Evolutionary conservation across 768 basidiomycete genomes (phyloP), one percentile per base, ranked within the genome.

Genomic region (Auriscalpium vulgare): DNA sequence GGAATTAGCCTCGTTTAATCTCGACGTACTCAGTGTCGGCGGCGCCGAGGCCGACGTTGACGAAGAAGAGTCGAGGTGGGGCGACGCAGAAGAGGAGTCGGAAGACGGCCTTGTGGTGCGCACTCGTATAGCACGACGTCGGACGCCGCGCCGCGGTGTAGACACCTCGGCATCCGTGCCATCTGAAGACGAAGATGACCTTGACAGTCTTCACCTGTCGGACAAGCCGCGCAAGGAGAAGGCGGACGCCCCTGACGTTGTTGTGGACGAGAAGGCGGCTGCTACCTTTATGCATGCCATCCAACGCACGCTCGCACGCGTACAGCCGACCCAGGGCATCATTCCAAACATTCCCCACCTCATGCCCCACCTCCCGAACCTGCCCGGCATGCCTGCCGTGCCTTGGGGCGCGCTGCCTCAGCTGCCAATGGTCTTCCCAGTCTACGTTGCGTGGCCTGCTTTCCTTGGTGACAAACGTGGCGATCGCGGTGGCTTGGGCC

Each of bases 361-460:
- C 37, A 66, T 78, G 10, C 61, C 65, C 34, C 66, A 70, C 35
- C 62, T 69, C 43, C 65, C 68, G 4, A 68, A 74, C 43, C 65
- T 75, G n/a, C 82, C 80, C 9, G 75, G 78, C 37, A 76, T 85
- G 40, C 82, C 83, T 21, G 69, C 51, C 14, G 62, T 67, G 17
- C 67, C 68, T 16, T 74, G 74, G 73, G 67, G 64, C 34, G 65
- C 67, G 23, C 71, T 88, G n/a, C 85, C 82, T 7, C 85, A 81
- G 57, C 79, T 90, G 54, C 83, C 85, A 29, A 74, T 88, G 70
- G 86, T 88, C 11, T 91, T 92, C 78, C 88, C 90, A 16, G 78
- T 91, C 21, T 79, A 84, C 57, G 82, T 91, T 14, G 87, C 90
- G 4, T 76, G 78, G 66, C 80, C 85, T 1, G 78, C 83, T 16